phyloP scores from a whole-genome alignment of 257 asterid species.

The Lantana camara region DNA sequence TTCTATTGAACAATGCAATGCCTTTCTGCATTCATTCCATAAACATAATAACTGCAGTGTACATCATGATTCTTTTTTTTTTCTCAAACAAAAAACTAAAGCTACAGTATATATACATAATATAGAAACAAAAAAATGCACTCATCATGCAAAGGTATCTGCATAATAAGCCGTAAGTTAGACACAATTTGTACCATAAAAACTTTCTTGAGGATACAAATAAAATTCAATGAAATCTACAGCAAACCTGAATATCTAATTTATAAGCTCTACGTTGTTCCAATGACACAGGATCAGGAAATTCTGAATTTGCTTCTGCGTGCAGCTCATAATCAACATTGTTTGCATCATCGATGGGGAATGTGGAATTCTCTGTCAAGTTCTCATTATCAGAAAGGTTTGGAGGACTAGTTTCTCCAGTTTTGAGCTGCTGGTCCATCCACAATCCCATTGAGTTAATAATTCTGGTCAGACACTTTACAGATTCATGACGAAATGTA shows the following conservation, averaged over 20 bases:
- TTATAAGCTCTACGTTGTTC: constrained; percentile 98
- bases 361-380: constrained; percentile 44
- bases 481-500: constrained; percentile 97
- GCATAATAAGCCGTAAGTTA: constrained; percentile 10
- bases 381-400: constrained; percentile 62
- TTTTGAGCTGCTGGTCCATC: constrained; percentile 97
- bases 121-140: constrained; percentile 1
- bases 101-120: constrained; percentile 15
- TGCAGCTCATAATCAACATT: constrained; percentile 72
- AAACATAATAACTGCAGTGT: constrained; percentile 31
- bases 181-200: constrained; percentile 4
- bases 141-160: constrained; percentile 21
- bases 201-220: constrained; percentile 19
- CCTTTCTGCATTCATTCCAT: constrained; percentile 83
- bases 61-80: constrained; percentile 11
- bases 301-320: constrained; percentile 63
- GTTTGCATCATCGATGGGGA: constrained; percentile 58
- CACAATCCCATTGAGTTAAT: constrained; percentile 92
- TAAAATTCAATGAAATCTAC: constrained; percentile 18
- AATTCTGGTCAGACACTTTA: constrained; percentile 85
- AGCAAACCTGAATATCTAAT: constrained; percentile 89
- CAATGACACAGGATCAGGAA: constrained; percentile 76
- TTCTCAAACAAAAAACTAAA: background rate
- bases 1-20: constrained; percentile 86
- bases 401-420: constrained; percentile 60